A percentile compares a stretch with the other conserved stretches of the same genome.
Evolutionary conservation across 805 yeast genomes (phyloP).

Genomic region (Teunomyces lycoperdinae): DNA sequence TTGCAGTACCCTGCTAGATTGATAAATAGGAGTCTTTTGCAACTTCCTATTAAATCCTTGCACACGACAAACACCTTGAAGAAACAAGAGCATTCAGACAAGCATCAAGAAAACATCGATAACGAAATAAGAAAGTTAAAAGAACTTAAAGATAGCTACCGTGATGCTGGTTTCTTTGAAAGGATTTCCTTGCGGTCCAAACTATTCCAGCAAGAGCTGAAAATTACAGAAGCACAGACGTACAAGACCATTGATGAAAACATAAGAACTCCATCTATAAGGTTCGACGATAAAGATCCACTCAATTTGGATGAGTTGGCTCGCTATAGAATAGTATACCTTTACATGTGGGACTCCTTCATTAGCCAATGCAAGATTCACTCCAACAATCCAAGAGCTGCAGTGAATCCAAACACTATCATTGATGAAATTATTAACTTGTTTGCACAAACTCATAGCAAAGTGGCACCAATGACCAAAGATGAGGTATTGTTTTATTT

Average conservation of each 20-base stretch:
- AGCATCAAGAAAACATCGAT: slow-evolving; percentile 10
- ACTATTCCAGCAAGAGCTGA: slow-evolving; percentile 21
- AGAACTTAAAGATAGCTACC: slow-evolving; percentile 20
- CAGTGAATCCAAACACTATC: slow-evolving; percentile 17
- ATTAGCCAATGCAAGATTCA: slow-evolving; percentile 21
- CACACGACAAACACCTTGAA: slow-evolving; percentile 2
- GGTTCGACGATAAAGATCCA: slow-evolving; percentile 17
- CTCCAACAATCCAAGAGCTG: slow-evolving; percentile 5
- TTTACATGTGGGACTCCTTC: slow-evolving; percentile 23
- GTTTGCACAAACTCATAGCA: slow-evolving; percentile 19
- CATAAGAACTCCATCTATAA: slow-evolving; percentile 15
- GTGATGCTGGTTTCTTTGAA: slow-evolving; percentile 23
- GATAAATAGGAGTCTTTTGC: background rate
- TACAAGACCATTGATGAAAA: slow-evolving; percentile 11
- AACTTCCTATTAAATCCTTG: slow-evolving; percentile 1
- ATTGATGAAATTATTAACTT: slow-evolving; percentile 18
- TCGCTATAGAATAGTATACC: slow-evolving; percentile 15
- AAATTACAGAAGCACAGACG: slow-evolving; percentile 19
- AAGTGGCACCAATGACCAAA: slow-evolving; percentile 18
- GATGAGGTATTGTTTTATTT: slow-evolving; percentile 25
- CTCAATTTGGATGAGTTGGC: slow-evolving; percentile 13
- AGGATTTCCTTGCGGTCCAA: slow-evolving; percentile 20
- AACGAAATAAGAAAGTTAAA: slow-evolving; percentile 21
- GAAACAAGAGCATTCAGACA: background rate
- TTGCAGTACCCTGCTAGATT: background rate